Base-by-base conservation (phyloP, 768 basidiomycete species). In the Termitomyces sp. region DNA sequence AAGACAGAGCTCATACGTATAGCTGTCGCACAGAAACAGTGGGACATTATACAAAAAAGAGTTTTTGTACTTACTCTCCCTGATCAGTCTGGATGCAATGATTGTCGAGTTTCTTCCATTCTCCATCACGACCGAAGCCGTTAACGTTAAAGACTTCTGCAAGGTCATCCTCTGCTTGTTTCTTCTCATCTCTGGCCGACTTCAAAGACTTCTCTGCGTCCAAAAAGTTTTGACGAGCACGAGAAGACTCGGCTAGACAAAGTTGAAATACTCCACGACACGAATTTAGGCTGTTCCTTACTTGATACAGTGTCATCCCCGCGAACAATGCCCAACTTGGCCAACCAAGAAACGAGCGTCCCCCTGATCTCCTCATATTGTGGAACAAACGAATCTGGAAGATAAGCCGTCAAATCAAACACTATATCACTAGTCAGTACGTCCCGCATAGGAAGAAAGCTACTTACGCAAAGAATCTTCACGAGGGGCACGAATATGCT, bases 61-160 rank as follows among this genome's bases (percentile, higher is more conserved):
- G 28, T 4, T 53, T 9, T 1, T 38, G 33, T 9, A 86, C 94
- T 67, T 65, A 97, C 91, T 97, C 96, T 78, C 97, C 96, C 5
- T 81, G 77, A 53, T 95, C 83, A 66, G 85, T 88, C 66, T 84
- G 82, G 12, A 98, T 68, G 64, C 96, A 98, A 1, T 78, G 74
- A 5, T 82, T 80, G 21, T 95, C 89, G 6, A 99, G 80, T 73
- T 96, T 97, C 78, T 96, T 96, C 93, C 93, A 99, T 73, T 97
- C 92, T 50, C 92, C 96, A 28, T 91, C 77, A 1, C 73, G 67
- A 19, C 94, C 94, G 62, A 88, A 97, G 37, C 79, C 80, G 19
- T 83, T 68, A 12, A 72, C 56, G 57, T 84, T 74, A 64, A 86
- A 91, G 23, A 98, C 76, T 56, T 88, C 83, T 1, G 68, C 70